phyloP scores from a whole-genome alignment of 441 rosid species.

The Erysimum pusillum region DNA sequence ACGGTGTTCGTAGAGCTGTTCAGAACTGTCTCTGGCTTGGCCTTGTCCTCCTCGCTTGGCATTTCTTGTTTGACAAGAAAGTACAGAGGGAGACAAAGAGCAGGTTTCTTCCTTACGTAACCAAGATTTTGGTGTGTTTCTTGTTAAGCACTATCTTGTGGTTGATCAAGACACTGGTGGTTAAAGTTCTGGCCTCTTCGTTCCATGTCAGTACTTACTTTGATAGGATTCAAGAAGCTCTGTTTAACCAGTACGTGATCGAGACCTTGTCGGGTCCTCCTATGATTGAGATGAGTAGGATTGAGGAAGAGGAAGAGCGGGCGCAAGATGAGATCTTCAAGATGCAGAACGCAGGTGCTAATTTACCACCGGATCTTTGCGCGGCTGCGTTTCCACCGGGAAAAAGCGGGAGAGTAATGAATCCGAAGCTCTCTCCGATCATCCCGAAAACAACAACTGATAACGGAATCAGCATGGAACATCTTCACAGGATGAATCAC shows the following conservation, averaged over 20 bases:
- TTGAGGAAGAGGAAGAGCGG: conserved; percentile 66
- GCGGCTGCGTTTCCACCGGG: conserved; percentile 54
- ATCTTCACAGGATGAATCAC: conserved; percentile 58
- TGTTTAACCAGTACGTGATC: conserved; percentile 69
- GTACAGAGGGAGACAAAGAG: conserved; percentile 49
- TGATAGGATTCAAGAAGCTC: conserved; percentile 66
- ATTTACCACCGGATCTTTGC: conserved; percentile 62
- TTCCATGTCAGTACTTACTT: conserved; percentile 74
- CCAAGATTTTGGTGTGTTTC: conserved; percentile 54
- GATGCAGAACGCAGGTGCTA: conserved; percentile 70
- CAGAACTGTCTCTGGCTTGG: conserved; percentile 75
- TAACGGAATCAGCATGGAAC: conserved; percentile 63
- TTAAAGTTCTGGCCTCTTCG: conserved; percentile 70
- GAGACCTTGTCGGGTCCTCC: conserved; percentile 71
- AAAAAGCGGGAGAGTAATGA: conserved; percentile 53
- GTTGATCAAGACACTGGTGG: conserved; percentile 66
- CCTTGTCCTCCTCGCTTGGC: conserved; percentile 68
- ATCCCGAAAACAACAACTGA: conserved; percentile 45
- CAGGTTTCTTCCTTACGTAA: conserved; percentile 52
- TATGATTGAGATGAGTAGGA: conserved; percentile 53
- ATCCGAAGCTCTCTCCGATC: conserved; percentile 48
- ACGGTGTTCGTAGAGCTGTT: conserved; percentile 67
- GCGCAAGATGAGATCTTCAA: conserved; percentile 56
- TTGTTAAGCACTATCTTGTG: conserved; percentile 58
- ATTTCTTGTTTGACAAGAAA: conserved; percentile 58